Conservation (phyloP, 2,329 filamentous ascomycete genomes). For the Phialophora verrucosa region DNA sequence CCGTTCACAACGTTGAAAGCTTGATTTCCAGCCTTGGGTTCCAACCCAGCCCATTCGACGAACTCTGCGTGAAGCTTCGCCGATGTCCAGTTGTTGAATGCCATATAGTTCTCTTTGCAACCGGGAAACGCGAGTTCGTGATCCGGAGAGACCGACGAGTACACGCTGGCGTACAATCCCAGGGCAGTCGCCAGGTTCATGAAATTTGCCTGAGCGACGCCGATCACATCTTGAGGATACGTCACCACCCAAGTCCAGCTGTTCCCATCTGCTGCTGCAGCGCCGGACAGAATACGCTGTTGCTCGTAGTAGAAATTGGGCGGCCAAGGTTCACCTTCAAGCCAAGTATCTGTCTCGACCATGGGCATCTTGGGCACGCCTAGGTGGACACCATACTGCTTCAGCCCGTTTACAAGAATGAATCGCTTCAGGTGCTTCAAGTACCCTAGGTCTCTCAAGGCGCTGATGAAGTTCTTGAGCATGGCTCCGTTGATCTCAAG, state of each 20-base stretch:
- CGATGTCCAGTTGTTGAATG: not conserved
- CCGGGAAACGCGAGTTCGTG: conserved; percentile 3
- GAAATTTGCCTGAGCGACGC: conserved; percentile 49
- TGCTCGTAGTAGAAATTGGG: not conserved
- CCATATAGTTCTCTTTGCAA: not conserved
- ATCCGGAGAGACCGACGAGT: not conserved
- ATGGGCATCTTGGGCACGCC: not conserved
- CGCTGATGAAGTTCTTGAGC: conserved; percentile 56
- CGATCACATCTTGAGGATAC: conserved; percentile 55
- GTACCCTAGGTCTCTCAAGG: conserved; percentile 52
- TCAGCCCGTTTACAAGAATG: conserved; percentile 13
- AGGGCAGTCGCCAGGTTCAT: conserved; percentile 52
- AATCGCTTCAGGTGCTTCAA: conserved; percentile 54
- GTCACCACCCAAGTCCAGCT: conserved; percentile 39
- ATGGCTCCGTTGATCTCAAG: conserved; percentile 50
- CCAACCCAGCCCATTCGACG: not conserved
- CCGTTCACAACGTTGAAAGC: not conserved
- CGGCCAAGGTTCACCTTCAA: not conserved
- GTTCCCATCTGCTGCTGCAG: not conserved
- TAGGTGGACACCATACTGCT: not conserved
- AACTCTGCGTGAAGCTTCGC: not conserved
- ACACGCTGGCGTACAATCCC: conserved; percentile 48
- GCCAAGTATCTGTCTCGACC: not conserved
- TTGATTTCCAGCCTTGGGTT: not conserved
- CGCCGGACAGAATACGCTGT: not conserved